Percentiles rank a stretch among this genome's conserved stretches.
These are phyloP conservation scores for Kalanchoe fedtschenkoi DNA, from an alignment of 164 flowering plant species.

Conservation along the genomic window DNA sequence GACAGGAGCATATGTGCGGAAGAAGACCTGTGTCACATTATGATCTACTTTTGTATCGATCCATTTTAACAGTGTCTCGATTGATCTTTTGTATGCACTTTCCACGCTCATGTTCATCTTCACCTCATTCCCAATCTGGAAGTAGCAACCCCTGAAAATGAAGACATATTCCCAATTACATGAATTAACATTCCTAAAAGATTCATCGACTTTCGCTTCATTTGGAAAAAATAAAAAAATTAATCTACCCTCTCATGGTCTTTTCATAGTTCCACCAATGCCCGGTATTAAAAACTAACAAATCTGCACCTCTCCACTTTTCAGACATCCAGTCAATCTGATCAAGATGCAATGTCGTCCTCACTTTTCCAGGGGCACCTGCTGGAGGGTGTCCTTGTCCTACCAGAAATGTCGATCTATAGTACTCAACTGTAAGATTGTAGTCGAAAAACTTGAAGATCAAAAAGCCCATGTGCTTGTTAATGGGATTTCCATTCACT, in stretches of 20 bases:
- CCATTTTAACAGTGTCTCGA: slow-evolving; percentile 47
- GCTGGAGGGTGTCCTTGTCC: slow-evolving; percentile 71
- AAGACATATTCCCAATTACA: no score
- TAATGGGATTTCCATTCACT: slow-evolving; percentile 86
- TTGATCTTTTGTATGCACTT: slow-evolving; percentile 38
- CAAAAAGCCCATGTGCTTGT: slow-evolving; percentile 87
- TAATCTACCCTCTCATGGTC: slow-evolving; percentile 64
- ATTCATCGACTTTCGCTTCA: no score
- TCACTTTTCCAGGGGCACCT: slow-evolving; percentile 30
- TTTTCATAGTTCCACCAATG: slow-evolving; percentile 99
- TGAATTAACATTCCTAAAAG: background rate
- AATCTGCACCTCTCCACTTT: slow-evolving; percentile 79
- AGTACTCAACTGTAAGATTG: slow-evolving; percentile 91
- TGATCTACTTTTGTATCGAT: slow-evolving; percentile 31
- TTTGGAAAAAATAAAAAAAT: background rate
- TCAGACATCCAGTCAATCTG: slow-evolving; percentile 75
- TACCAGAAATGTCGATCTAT: slow-evolving; percentile 83
- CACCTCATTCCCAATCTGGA: slow-evolving; percentile 57
- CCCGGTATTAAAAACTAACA: slow-evolving; percentile 61
- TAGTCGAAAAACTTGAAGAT: slow-evolving; percentile 64
- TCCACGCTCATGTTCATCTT: slow-evolving; percentile 52
- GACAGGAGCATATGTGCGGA: slow-evolving; percentile 75
- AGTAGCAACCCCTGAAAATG: slow-evolving; percentile 73
- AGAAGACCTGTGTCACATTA: slow-evolving; percentile 42
- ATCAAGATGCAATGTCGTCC: slow-evolving; percentile 60